A percentile compares a stretch with the other conserved stretches of the same genome.
Evolutionary conservation across 73 alveolate genomes (phyloP).

Genomic region (Tetrahymena borealis): DNA sequence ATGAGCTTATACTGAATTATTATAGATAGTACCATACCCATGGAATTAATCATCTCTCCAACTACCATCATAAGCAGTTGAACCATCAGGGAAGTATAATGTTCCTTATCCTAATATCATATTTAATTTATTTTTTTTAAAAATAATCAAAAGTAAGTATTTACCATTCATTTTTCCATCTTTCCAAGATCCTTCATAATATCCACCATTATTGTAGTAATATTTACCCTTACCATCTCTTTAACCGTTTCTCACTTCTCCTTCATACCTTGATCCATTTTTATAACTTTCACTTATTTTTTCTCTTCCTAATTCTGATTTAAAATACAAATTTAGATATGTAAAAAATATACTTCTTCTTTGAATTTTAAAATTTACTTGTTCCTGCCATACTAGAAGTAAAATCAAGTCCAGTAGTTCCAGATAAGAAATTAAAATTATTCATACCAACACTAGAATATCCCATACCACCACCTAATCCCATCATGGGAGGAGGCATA

Average conservation of each 20-base stretch:
- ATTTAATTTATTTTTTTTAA: neutral
- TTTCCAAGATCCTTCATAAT: constrained; percentile 64
- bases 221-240: constrained; percentile 70
- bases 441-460: neutral
- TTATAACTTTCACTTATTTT: constrained; percentile 41
- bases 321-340: too few relatives aligned
- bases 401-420: neutral
- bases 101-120: constrained; percentile 42
- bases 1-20: constrained; percentile 9
- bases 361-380: neutral
- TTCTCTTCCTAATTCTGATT: constrained; percentile 2
- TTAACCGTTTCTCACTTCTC: constrained; percentile 51
- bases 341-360: too few relatives aligned
- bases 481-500: neutral
- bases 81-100: constrained; percentile 4
- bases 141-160: neutral
- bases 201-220: constrained; percentile 59
- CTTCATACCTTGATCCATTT: constrained; percentile 70
- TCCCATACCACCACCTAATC: too few relatives aligned
- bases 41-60: constrained; percentile 39
- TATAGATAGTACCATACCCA: constrained; percentile 21
- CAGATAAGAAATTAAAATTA: neutral
- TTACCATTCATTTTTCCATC: constrained; percentile 57
- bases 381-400: constrained; percentile 1
- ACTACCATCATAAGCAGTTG: constrained; percentile 33